Evolutionary conservation across 306 rosid genomes (phyloP), one percentile per base, ranked within the genome.

Genomic region (Styphnolobium japonicum): DNA sequence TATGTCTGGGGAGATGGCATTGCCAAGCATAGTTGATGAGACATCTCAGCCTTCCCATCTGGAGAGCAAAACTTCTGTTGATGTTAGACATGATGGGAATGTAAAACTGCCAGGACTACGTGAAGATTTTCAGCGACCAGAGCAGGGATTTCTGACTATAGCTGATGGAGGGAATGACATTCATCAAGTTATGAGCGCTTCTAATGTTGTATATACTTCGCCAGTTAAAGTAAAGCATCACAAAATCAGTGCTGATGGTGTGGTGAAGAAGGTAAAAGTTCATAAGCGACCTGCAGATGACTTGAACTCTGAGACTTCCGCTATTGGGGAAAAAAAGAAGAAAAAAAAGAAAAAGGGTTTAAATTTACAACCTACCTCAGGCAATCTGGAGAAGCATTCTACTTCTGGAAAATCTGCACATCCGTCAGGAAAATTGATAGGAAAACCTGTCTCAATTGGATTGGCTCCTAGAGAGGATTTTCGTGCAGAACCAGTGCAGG

Each of bases 331-430:
- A 82, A 88, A 82, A 76, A 87, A 80, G 89, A 92, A 90, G 73
- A 95, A 92, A 83, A 92, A 87, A 64, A 88, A 52, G 88, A 92
- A 90, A 82, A 84, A 85, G 53, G 81, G 18, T 6, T 48, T 66
- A 2, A 86, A 37, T 45, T 37, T 78, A 31, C 88, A 89, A 53
- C 74, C 88, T 36, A 73, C 83, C 43, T 75, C 83, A 57, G 86
- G 73, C 58, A 82, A 70, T 77, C 56, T 78, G 51, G 88, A 75
- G 81, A 95, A 84, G 67, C 82, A 18, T 37, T 43, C 75, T 33
- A 74, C 76, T 62, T 42, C 87, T 8, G 86, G 84, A 77, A 89
- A 89, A 84, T 81, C 51, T 3, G 75, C 42, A 51, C 68, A 70
- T 29, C 39, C 42, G 0, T 70, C 79, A 11, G 85, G 68, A 67